A percentile compares a stretch with the other conserved stretches of the same genome.
phyloP scores from a whole-genome alignment of 805 yeast genomes.

The Hagleromyces aurorensis region DNA sequence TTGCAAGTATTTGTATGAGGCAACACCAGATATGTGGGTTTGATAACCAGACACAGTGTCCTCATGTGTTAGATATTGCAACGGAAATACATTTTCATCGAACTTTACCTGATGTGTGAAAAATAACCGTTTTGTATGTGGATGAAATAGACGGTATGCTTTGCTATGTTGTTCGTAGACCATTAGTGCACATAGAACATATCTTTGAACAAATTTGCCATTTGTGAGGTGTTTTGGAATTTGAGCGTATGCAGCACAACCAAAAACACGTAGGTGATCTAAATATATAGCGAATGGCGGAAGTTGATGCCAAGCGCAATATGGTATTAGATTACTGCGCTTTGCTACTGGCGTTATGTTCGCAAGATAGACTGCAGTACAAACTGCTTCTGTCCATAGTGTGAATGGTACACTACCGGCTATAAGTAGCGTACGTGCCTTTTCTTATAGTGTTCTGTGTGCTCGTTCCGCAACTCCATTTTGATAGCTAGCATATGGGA shows the following conservation, averaged over 20 bases:
- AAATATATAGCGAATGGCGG: background rate
- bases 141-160: too few species aligned
- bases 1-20: too few species aligned
- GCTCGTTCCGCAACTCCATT: conserved; percentile 16
- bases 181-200: conserved; percentile 3
- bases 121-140: background rate
- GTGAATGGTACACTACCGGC: conserved; percentile 9
- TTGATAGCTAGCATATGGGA: conserved; percentile 9
- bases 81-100: conserved; percentile 7
- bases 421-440: conserved; percentile 4
- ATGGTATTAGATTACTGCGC: conserved; percentile 3
- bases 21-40: too few species aligned
- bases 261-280: conserved; percentile 7
- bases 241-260: conserved; percentile 11
- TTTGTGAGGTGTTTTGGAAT: conserved; percentile 3
- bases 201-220: conserved; percentile 4
- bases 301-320: conserved; percentile 1
- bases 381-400: too few species aligned
- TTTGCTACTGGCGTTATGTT: conserved; percentile 5
- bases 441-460: conserved; percentile 9
- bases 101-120: conserved; percentile 5
- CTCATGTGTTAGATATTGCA: too few species aligned
- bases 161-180: conserved; percentile 4
- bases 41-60: too few species aligned
- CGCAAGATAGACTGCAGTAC: conserved; percentile 6